A percentile compares a stretch with the other conserved stretches of the same genome.
Conservation (phyloP, 2,329 filamentous ascomycete species). For the Camptophora hylomeconis region DNA sequence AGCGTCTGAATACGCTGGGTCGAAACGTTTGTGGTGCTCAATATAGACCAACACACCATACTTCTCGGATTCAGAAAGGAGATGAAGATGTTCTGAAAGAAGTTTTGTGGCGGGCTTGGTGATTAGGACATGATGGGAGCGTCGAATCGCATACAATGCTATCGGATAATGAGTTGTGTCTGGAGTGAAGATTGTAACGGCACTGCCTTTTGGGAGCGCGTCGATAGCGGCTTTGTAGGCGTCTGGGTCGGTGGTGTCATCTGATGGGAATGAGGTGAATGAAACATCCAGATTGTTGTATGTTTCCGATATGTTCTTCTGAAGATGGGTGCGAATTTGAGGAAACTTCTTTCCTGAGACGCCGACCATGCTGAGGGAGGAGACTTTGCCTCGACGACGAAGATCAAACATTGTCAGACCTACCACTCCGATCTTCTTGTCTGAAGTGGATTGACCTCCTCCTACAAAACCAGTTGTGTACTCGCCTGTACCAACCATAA, state of each 20-base stretch:
- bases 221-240: constrained; percentile 86
- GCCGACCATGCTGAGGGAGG: constrained; percentile 75
- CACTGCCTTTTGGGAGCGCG: constrained; percentile 61
- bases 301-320: constrained; percentile 73
- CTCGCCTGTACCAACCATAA: constrained; percentile 84
- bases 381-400: constrained; percentile 75
- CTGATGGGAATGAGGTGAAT: constrained; percentile 69
- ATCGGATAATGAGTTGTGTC: constrained; percentile 90
- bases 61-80: constrained; percentile 59
- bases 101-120: constrained; percentile 88
- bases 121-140: constrained; percentile 77
- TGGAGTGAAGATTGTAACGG: constrained; percentile 91
- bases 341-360: constrained; percentile 82
- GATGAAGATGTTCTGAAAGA: constrained; percentile 63
- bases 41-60: constrained; percentile 80
- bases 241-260: constrained; percentile 59
- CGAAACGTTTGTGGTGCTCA: constrained; percentile 94
- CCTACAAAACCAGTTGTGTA: constrained; percentile 94
- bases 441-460: constrained; percentile 66
- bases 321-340: constrained; percentile 77
- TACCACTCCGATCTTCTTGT: constrained; percentile 94
- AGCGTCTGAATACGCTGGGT: constrained; percentile 84
- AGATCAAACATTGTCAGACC: constrained; percentile 63
- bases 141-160: constrained; percentile 80
- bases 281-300: constrained; percentile 84